Evolutionary conservation across 2,329 filamentous ascomycete species (phyloP).

Genomic region (Pseudogymnoascus sp.): DNA sequence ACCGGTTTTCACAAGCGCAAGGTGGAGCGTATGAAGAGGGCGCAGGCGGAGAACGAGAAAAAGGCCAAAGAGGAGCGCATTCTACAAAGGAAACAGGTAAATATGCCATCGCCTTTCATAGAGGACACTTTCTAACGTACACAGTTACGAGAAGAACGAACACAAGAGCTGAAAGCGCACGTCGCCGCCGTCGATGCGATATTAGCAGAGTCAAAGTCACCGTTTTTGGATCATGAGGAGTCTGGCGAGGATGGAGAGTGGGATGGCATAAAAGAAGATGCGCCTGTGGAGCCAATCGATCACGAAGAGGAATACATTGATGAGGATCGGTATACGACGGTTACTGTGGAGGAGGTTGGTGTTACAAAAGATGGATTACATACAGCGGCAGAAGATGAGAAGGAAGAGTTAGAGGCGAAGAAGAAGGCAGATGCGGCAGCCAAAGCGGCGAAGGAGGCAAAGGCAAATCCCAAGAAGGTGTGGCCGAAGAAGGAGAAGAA

Average conservation of each 20-base stretch:
- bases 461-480: constrained; percentile 38
- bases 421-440: constrained; percentile 27
- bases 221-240: constrained; percentile 30
- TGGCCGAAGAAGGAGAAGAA: constrained; percentile 66
- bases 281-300: constrained; percentile 50
- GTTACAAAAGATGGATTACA: constrained; percentile 67
- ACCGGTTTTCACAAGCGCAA: constrained; percentile 98
- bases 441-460: constrained; percentile 31
- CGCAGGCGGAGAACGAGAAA: constrained; percentile 73
- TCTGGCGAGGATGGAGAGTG: constrained; percentile 46
- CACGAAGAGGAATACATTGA: constrained; percentile 93
- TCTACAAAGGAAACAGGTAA: constrained; percentile 66
- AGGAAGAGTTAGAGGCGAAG: constrained; percentile 28
- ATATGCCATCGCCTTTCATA: constrained; percentile 17
- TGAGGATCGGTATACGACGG: constrained; percentile 91
- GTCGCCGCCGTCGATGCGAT: constrained; percentile 64
- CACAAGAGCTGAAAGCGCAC: constrained; percentile 73
- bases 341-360: constrained; percentile 84
- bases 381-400: constrained; percentile 38
- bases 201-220: constrained; percentile 29
- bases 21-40: constrained; percentile 72
- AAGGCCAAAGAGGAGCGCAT: constrained; percentile 72
- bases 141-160: constrained; percentile 77
- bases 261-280: constrained; percentile 49
- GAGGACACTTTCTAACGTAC: neutral